Evolutionary conservation across 2,329 filamentous ascomycete species (phyloP).

Genomic region (Calycina marina): DNA sequence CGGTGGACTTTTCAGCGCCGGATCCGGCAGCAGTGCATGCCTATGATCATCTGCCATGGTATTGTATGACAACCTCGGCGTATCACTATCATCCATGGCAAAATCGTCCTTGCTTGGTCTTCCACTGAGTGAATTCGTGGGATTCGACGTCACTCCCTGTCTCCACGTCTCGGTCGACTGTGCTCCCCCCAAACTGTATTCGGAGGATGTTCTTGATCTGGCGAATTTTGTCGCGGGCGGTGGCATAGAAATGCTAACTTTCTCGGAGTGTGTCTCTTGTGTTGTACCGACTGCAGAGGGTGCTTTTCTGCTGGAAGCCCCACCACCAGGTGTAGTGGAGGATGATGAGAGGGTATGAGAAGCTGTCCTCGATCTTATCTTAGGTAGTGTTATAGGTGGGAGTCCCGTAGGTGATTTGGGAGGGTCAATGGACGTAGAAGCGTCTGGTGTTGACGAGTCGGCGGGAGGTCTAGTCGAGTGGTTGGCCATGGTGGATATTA

Average conservation of each 20-base stretch:
- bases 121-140: too few relatives aligned
- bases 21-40: conserved; percentile 29
- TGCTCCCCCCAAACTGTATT: conserved; percentile 25
- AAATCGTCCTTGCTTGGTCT: conserved; percentile 24
- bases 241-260: conserved; percentile 50
- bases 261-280: conserved; percentile 36
- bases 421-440: conserved; percentile 5
- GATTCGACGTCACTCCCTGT: conserved; percentile 22
- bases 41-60: conserved; percentile 19
- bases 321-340: conserved; percentile 23
- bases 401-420: conserved; percentile 3
- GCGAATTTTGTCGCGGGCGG: conserved; percentile 31
- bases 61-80: conserved; percentile 29
- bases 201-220: conserved; percentile 22
- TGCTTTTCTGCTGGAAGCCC: conserved; percentile 32
- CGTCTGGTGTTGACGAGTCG: too few relatives aligned
- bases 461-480: too few relatives aligned
- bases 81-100: conserved; percentile 34
- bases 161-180: conserved; percentile 27
- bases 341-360: conserved; percentile 32
- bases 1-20: conserved; percentile 29
- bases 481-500: too few relatives aligned
- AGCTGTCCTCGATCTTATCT: conserved; percentile 2
- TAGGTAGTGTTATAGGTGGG: too few relatives aligned
- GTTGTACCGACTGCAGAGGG: conserved; percentile 43